Evolutionary conservation across 75 land plant genomes (phyloP).

Genomic region (Cupressus sempervirens): DNA sequence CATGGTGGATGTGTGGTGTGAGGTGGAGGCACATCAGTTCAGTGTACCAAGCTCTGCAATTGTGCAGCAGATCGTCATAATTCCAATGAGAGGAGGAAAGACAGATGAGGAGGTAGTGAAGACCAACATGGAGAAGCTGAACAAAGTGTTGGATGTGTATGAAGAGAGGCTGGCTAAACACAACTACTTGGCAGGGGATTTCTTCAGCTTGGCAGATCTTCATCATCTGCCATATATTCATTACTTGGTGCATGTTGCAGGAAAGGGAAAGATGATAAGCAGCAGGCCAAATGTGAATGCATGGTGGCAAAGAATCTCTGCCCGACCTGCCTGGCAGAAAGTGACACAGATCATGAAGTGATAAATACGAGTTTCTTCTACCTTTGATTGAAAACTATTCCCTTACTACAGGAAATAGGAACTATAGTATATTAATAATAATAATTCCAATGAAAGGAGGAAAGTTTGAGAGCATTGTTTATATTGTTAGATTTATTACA

Average conservation of each 20-base stretch:
- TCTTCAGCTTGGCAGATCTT: constrained; percentile 53
- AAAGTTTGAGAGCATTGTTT: no score
- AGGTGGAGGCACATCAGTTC: constrained; percentile 51
- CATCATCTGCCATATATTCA: constrained; percentile 33
- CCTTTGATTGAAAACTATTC: no score
- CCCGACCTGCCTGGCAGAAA: constrained; percentile 35
- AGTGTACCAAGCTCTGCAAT: constrained; percentile 18
- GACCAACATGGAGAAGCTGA: constrained; percentile 7
- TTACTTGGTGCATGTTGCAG: constrained; percentile 17
- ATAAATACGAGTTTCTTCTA: no score
- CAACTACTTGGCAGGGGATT: constrained; percentile 54
- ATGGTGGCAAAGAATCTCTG: constrained; percentile 49
- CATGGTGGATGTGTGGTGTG: constrained; percentile 41
- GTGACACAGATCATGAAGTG: neutral
- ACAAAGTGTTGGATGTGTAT: constrained; percentile 44
- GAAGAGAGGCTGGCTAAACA: constrained; percentile 31
- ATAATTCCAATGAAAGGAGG: no score
- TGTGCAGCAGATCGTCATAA: constrained; percentile 19
- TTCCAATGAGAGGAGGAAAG: constrained; percentile 17
- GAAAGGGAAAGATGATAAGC: constrained; percentile 17
- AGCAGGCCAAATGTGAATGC: constrained; percentile 41
- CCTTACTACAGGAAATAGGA: no score
- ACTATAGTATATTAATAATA: no score
- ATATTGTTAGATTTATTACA: no score
- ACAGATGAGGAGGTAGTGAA: constrained; percentile 16